Base-by-base conservation (phyloP, 768 basidiomycete species). In the Lentinula raphanica region DNA sequence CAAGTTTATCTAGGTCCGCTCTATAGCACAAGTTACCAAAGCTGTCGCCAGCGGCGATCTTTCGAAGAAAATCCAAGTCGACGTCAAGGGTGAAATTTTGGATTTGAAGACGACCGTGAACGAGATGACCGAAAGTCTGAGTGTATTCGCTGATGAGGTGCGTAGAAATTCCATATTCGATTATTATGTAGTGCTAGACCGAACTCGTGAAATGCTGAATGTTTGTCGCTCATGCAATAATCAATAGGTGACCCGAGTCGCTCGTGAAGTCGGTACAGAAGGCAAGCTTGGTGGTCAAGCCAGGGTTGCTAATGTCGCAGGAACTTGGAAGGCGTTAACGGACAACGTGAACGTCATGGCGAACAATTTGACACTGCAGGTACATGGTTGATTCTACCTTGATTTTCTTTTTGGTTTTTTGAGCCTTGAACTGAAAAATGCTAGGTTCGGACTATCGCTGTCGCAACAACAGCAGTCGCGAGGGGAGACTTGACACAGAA, bases 271-370 rank as follows among this genome's bases (percentile, higher is more conserved):
- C 68, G 97, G 97, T 28, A 98, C 95, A 7, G 97, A 98, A 69
- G 97, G 96, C 32, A 82, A 87, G 64, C 78, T 98, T 66, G 97
- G 96, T 51, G 96, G 95, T 9, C 95, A 96, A 65, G 97, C 95
- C 0, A 81, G 87, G 55, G 97, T 98, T 36, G 88, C 87, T 61
- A 92, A 94, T 67, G 93, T 99, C 45, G 92, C 92, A 59, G 97
- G 97, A 49, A 96, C 93, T 0, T 98, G 97, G 97, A 94, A 94
- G 77, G 90, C 94, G 68, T 77, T 98, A 74, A 95, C 94, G 49
- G 92, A 95, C 68, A 94, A 92, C 71, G 94, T 97, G 64, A 97
- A 96, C 68, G 84, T 92, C 66, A 96, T 96, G 94, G 94, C 94
- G 40, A 86, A 86, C 40, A 97, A 97, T 66, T 78, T 97, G 74